These are phyloP conservation scores for Phaeolepiota aurea DNA, from an alignment of 768 basidiomycete genomes.

Conservation along the genomic window DNA sequence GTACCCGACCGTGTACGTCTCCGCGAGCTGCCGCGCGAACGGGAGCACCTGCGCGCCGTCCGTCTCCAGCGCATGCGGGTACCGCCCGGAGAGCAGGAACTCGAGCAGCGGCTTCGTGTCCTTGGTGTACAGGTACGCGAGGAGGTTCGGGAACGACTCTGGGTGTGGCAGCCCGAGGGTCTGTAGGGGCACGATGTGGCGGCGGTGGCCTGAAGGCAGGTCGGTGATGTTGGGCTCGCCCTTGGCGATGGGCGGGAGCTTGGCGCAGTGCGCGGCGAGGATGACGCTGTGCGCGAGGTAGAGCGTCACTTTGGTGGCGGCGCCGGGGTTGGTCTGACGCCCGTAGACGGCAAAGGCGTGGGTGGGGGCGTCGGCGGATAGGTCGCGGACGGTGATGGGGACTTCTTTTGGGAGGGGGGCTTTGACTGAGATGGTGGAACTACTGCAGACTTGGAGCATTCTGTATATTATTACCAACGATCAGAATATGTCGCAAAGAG, in stretches of 20 bases:
- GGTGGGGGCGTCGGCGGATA: conserved; percentile 29
- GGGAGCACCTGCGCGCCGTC: conserved; percentile 11
- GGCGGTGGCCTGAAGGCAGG: conserved; percentile 16
- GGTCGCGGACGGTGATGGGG: conserved; percentile 27
- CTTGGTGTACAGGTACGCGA: conserved; percentile 62
- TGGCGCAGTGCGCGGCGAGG: conserved; percentile 60
- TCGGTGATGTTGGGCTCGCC: conserved; percentile 13
- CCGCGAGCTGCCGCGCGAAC: conserved; percentile 25
- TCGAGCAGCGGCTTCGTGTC: conserved; percentile 40
- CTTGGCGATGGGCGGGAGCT: conserved; percentile 42
- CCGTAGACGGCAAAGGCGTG: conserved; percentile 45
- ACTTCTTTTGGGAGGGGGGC: conserved; percentile 34
- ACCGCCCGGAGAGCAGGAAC: conserved; percentile 35
- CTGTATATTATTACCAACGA: conserved; percentile 25
- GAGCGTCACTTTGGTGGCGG: conserved; percentile 29
- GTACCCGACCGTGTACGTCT: conserved; percentile 32
- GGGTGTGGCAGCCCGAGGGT: conserved; percentile 58
- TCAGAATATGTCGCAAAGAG: no score
- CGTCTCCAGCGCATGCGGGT: conserved; percentile 19
- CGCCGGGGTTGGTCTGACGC: conserved; percentile 8
- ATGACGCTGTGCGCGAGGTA: conserved; percentile 66
- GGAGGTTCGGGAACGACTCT: conserved; percentile 48
- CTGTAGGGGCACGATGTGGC: conserved; percentile 49
- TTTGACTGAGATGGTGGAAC: conserved; percentile 21
- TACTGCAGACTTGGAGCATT: conserved; percentile 28